phyloP scores from a whole-genome alignment of 2,329 filamentous ascomycete genomes.

The Aspergillus arachidicola region DNA sequence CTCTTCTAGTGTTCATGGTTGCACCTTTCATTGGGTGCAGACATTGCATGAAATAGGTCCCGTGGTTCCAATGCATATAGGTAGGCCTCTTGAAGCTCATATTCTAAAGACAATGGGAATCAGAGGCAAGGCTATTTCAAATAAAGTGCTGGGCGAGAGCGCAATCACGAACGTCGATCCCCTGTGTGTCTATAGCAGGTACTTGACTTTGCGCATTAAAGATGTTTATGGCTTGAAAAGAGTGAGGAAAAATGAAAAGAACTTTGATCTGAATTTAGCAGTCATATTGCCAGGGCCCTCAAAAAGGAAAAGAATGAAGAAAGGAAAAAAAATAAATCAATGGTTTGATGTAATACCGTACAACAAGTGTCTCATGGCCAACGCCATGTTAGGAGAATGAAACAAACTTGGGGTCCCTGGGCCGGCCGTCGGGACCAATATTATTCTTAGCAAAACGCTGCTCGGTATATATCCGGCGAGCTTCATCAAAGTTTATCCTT shows the following conservation, averaged over 20 bases:
- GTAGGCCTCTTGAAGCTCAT: not conserved
- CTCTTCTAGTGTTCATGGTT: not conserved
- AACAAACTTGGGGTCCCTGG: constrained; percentile 92
- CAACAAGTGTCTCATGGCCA: constrained; percentile 3
- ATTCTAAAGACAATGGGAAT: not conserved
- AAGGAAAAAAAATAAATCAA: not conserved
- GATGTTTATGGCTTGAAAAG: not conserved
- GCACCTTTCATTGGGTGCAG: not conserved
- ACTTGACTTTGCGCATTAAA: not conserved
- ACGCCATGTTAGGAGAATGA: constrained; percentile 69
- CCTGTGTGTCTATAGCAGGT: not conserved
- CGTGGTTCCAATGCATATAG: not conserved
- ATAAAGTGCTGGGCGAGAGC: not conserved
- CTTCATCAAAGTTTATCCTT: constrained; percentile 85
- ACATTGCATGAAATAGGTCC: not conserved
- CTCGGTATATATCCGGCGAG: constrained; percentile 82
- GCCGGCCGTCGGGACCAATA: constrained; percentile 84
- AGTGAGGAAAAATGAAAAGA: not conserved
- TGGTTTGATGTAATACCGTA: constrained; percentile 10
- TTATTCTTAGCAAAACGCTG: constrained; percentile 82
- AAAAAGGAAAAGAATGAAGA: not conserved
- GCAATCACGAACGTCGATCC: not conserved
- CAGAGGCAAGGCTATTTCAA: not conserved
- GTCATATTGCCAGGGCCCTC: not conserved
- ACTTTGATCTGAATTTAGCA: not conserved